Percentiles rank a stretch among this genome's conserved stretches.
These are phyloP conservation scores for Catharanthus roseus DNA, from an alignment of 257 asterid species.

Conservation along the genomic window DNA sequence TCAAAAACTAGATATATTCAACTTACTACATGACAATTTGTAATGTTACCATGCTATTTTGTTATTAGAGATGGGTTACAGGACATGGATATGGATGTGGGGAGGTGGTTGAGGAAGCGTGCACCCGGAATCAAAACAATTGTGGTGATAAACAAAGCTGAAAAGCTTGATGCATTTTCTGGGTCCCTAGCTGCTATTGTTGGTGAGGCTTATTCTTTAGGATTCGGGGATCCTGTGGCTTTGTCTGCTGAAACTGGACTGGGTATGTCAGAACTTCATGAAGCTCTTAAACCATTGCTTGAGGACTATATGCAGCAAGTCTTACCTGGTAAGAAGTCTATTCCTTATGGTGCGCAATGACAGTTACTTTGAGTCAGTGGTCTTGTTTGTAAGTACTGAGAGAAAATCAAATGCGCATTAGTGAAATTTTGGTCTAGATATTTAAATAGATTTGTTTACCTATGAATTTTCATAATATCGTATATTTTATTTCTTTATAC, in stretches of 20 bases:
- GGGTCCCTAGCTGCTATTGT: constrained; percentile 80
- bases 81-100: constrained; percentile 93
- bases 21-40: not conserved
- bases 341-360: not conserved
- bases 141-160: constrained; percentile 94
- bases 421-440: not conserved
- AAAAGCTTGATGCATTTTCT: constrained; percentile 62
- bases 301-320: constrained; percentile 53
- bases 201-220: constrained; percentile 81
- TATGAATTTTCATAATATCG: not conserved
- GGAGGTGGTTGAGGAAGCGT: constrained; percentile 91
- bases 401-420: not conserved
- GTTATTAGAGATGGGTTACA: constrained; percentile 72
- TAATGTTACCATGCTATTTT: constrained; percentile 9
- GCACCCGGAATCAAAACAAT: constrained; percentile 67
- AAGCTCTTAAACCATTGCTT: constrained; percentile 61
- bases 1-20: not conserved
- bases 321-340: constrained; percentile 36
- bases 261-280: constrained; percentile 76
- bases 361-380: not conserved
- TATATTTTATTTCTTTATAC: not conserved
- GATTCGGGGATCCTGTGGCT: constrained; percentile 92
- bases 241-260: constrained; percentile 95
- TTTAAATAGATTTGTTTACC: not conserved
- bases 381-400: not conserved